These are phyloP conservation scores for Malus orientalis DNA, from an alignment of 306 rosid species.

Conservation along the genomic window DNA sequence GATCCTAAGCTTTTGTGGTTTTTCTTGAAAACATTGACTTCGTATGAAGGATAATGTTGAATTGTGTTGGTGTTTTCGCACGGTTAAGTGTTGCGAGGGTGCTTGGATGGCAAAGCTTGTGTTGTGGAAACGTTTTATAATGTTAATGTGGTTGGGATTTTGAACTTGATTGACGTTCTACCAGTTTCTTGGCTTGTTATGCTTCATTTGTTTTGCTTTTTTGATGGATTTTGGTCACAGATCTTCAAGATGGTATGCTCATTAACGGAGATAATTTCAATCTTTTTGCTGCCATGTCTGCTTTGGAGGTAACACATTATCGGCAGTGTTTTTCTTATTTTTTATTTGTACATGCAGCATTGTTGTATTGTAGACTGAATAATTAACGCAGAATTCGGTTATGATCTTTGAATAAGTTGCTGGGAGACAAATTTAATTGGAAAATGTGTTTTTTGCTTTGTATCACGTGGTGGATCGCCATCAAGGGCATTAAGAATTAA, in stretches of 20 bases:
- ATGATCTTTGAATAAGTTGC: background rate
- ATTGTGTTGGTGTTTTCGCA: background rate
- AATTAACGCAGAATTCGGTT: background rate
- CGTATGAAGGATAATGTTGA: background rate
- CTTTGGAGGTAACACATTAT: conserved; percentile 63
- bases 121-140: background rate
- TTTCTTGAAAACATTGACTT: background rate
- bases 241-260: conserved; percentile 92
- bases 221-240: conserved; percentile 35
- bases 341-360: background rate
- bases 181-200: background rate
- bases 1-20: background rate
- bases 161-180: background rate
- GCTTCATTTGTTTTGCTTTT: conserved; percentile 2
- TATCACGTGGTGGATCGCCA: background rate
- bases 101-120: background rate
- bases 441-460: background rate
- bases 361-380: background rate
- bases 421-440: background rate
- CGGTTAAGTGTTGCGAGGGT: background rate
- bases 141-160: background rate
- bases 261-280: conserved; percentile 90
- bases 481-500: background rate
- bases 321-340: background rate
- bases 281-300: conserved; percentile 96